phyloP scores from a whole-genome alignment of 768 basidiomycete genomes.

The Leccinum obscurum region DNA sequence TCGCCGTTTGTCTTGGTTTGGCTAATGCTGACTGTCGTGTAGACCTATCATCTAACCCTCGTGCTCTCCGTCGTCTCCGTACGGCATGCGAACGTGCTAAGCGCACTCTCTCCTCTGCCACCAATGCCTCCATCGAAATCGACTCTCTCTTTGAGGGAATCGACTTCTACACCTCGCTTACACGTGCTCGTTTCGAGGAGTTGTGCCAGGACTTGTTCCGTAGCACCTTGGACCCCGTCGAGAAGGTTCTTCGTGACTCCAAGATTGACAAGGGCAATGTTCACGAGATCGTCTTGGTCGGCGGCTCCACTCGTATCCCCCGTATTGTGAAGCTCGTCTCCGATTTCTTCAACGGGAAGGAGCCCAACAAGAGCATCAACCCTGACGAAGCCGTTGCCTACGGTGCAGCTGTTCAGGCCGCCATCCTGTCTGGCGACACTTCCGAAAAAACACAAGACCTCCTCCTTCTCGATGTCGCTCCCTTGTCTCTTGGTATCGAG shows the following conservation, averaged over 20 bases:
- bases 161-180: slow-evolving; percentile 98
- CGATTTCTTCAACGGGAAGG: slow-evolving; percentile 98
- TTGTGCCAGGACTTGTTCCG: slow-evolving; percentile 96
- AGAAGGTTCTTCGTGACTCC: slow-evolving; percentile 96
- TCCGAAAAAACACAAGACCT: slow-evolving; percentile 98
- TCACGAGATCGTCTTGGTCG: slow-evolving; percentile 96
- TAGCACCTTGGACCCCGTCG: slow-evolving; percentile 90
- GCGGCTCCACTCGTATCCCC: slow-evolving; percentile 98
- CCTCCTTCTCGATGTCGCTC: slow-evolving; percentile 91
- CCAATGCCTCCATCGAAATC: slow-evolving; percentile 96
- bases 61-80: slow-evolving; percentile 95
- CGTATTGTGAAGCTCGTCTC: slow-evolving; percentile 96
- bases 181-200: slow-evolving; percentile 70
- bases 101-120: slow-evolving; percentile 94
- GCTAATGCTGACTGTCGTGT: slow-evolving; percentile 9
- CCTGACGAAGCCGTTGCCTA: slow-evolving; percentile 99
- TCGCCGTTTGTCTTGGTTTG: not conserved
- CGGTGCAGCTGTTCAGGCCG: slow-evolving; percentile 98
- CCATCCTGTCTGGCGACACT: slow-evolving; percentile 96
- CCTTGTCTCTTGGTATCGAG: slow-evolving; percentile 92
- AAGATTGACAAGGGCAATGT: slow-evolving; percentile 97
- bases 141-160: slow-evolving; percentile 97
- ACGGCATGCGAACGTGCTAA: slow-evolving; percentile 99
- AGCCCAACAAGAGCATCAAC: slow-evolving; percentile 99
- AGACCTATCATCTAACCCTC: slow-evolving; percentile 89